These are phyloP conservation scores for Plasmodium gaboni DNA, from an alignment of 169 alveolate genomes.

Conservation along the genomic window DNA sequence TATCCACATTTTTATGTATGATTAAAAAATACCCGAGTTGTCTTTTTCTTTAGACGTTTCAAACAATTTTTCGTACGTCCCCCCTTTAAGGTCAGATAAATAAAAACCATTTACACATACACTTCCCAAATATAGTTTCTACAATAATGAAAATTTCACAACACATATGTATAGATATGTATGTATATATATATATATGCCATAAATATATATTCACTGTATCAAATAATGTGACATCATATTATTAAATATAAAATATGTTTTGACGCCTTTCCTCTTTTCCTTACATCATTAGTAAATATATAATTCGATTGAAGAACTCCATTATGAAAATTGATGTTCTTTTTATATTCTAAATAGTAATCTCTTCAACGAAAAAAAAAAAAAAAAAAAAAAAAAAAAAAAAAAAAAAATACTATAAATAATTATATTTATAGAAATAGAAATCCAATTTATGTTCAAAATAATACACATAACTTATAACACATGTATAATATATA, in stretches of 20 bases:
- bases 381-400: background rate
- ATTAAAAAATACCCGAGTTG: conserved; percentile 26
- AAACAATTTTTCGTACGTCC: conserved; percentile 12
- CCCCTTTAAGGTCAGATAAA: conserved; percentile 25
- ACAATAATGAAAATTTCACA: background rate
- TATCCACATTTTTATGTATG: background rate
- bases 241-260: too few species aligned
- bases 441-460: too few species aligned
- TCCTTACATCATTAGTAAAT: conserved; percentile 50
- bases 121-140: conserved; percentile 44
- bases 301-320: conserved; percentile 61
- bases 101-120: conserved; percentile 58
- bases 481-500: too few species aligned
- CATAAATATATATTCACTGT: too few species aligned
- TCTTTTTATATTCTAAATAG: conserved; percentile 28
- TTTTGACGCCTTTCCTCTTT: background rate
- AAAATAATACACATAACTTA: too few species aligned
- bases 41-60: conserved; percentile 42
- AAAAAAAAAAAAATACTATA: background rate
- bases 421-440: too few species aligned
- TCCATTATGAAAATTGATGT: conserved; percentile 50
- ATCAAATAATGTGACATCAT: too few species aligned
- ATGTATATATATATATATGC: too few species aligned
- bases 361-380: conserved; percentile 28
- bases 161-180: too few species aligned